Base-by-base conservation (phyloP, 2,329 filamentous ascomycete species). In the Fusarium duplospermum region DNA sequence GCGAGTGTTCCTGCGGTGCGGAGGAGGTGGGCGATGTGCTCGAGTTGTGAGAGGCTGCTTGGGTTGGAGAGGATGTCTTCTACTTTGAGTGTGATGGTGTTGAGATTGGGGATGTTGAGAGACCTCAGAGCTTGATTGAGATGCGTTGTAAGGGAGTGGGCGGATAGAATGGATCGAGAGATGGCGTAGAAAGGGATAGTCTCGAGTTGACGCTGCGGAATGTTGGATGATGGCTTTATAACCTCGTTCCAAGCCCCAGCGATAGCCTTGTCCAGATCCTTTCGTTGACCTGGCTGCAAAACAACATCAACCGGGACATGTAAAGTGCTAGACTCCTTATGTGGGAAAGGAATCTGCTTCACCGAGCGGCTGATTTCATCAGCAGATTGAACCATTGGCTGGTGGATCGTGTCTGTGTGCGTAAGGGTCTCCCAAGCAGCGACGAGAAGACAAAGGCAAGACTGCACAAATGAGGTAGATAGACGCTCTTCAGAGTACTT, bases 21-120 rank as follows among this genome's bases (percentile, higher is more conserved):
- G 47, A 82, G 78, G n/a, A 75, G 79, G 29, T 66, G 66, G 7
- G 76, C 66, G 38, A 86, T 73, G 13, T 86, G 80, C 67, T 87
- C 86, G 69, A 87, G 84, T 65, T 89, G 87, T 18, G 82, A 80
- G 42, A 82, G 79, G 84, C 88, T 87, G 24, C 86, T 88, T 7
- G 87, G 86, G 69, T 87, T 79, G 14, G 85, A 80, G n/a, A 89
- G 78, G 24, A 89, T 82, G 35, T 89, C 87, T 58, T 87, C 86
- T 62, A 86, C 84, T 0, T 82, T 83, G 50, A 89, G 77, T 24
- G 75, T 78, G 6, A 87, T 76, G 11, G 78, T 76, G 16, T 84
- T 83, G 6, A 84, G 76, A 3, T 83, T 85, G 0, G 80, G 79
- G 11, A 86, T 73, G 14, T 78, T 73, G 13, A 84, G 74, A 29